Conservation (phyloP, 495 filamentous ascomycete genomes). For the Aspergillus haitiensis region DNA sequence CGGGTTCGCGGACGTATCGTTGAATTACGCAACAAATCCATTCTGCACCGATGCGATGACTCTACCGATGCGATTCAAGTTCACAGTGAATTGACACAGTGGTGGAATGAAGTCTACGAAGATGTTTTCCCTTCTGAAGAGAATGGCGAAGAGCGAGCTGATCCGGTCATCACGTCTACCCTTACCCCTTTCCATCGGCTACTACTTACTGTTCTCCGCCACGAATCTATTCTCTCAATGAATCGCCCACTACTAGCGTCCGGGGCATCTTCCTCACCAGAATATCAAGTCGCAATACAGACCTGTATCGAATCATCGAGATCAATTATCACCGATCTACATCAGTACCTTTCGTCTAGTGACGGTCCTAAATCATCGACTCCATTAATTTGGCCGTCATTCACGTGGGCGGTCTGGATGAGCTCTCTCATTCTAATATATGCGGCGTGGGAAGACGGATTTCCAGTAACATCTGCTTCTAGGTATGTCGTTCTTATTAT, state of each 20-base stretch:
- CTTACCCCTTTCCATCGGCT: conserved; percentile 38
- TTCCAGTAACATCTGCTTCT: conserved; percentile 31
- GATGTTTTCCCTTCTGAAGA: conserved; percentile 36
- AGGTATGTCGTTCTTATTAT: conserved; percentile 6
- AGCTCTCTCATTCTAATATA: conserved; percentile 49
- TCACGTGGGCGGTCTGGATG: conserved; percentile 54
- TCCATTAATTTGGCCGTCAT: conserved; percentile 47
- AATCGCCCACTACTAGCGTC: conserved; percentile 45
- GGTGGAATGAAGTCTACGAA: conserved; percentile 52
- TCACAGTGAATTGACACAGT: conserved; percentile 39
- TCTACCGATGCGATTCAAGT: conserved; percentile 38
- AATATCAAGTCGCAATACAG: conserved; percentile 46
- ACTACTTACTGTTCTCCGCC: conserved; percentile 37
- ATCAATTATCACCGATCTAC: conserved; percentile 38
- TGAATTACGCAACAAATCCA: conserved; percentile 50
- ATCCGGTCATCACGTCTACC: not conserved
- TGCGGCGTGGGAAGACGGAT: conserved; percentile 43
- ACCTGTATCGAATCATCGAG: conserved; percentile 46
- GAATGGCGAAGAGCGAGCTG: conserved; percentile 16
- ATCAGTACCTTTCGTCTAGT: conserved; percentile 30
- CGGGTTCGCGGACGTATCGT: conserved; percentile 43
- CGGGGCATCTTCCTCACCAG: conserved; percentile 31
- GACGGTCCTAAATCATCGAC: conserved; percentile 7
- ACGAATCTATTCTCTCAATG: conserved; percentile 49
- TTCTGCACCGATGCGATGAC: conserved; percentile 38